A percentile compares a stretch with the other conserved stretches of the same genome.
Conservation (phyloP, 2,329 filamentous ascomycete species). For the Epichloe festucae region DNA sequence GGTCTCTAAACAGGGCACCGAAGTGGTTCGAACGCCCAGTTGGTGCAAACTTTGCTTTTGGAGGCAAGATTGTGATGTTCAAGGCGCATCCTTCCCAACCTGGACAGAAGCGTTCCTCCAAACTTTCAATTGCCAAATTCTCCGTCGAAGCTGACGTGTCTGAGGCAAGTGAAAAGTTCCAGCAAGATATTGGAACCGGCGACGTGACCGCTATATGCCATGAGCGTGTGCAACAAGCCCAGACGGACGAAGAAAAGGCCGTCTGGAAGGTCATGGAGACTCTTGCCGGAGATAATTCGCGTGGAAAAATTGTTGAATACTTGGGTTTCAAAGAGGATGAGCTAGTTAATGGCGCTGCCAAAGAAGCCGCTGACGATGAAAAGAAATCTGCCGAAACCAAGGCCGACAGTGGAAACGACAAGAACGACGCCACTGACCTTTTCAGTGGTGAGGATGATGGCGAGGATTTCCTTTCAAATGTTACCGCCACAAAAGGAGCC, state of each 20-base stretch:
- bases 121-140: conserved; percentile 75
- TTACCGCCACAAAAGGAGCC: conserved; percentile 78
- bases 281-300: conserved; percentile 71
- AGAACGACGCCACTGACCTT: conserved; percentile 61
- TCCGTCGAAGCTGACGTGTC: conserved; percentile 77
- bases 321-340: conserved; percentile 69
- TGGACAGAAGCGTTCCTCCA: conserved; percentile 57
- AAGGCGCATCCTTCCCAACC: conserved; percentile 43
- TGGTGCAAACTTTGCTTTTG: conserved; percentile 87
- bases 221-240: conserved; percentile 59
- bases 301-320: conserved; percentile 74
- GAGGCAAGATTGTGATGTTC: conserved; percentile 78
- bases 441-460: conserved; percentile 55
- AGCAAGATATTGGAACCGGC: conserved; percentile 65
- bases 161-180: conserved; percentile 75
- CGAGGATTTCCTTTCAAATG: conserved; percentile 75
- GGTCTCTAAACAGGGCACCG: conserved; percentile 73
- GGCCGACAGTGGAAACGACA: conserved; percentile 25
- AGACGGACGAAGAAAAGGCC: conserved; percentile 81
- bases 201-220: conserved; percentile 71
- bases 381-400: conserved; percentile 18
- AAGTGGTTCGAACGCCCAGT: conserved; percentile 81
- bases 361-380: conserved; percentile 13
- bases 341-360: conserved; percentile 34
- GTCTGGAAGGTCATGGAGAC: conserved; percentile 95